These are phyloP conservation scores for Entomortierella parvispora DNA, from an alignment of 192 early-diverging fungal species.

Conservation along the genomic window DNA sequence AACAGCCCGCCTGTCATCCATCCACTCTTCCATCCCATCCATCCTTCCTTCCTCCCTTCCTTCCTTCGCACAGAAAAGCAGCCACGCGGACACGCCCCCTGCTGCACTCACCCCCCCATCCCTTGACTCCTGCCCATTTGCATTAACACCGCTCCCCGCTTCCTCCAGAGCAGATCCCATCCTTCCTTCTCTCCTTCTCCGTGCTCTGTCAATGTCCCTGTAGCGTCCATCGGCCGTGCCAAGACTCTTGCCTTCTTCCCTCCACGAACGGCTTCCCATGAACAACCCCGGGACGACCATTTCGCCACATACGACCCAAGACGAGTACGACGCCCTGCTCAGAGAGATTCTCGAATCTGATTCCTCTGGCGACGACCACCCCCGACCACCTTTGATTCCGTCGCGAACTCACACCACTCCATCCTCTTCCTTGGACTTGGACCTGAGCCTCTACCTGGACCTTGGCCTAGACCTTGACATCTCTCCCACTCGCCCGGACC, in stretches of 20 bases:
- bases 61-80: no score
- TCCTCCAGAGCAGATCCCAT: neutral
- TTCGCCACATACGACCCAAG: constrained; percentile 43
- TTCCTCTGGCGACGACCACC: constrained; percentile 57
- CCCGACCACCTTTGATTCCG: constrained; percentile 19
- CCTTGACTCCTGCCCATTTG: no score
- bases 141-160: no score
- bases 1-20: neutral
- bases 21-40: neutral
- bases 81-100: no score
- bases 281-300: constrained; percentile 32
- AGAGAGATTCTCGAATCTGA: constrained; percentile 64
- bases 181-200: neutral
- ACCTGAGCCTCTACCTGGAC: constrained; percentile 32
- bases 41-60: no score
- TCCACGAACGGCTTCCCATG: constrained; percentile 29
- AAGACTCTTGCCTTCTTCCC: neutral
- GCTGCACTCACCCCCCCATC: no score
- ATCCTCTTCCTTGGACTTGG: constrained; percentile 5
- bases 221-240: neutral
- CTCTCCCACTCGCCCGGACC: neutral
- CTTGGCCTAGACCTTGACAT: constrained; percentile 11
- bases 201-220: neutral
- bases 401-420: constrained; percentile 10
- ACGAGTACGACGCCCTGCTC: constrained; percentile 61